These are phyloP conservation scores for Cordyceps javanica DNA, from an alignment of 2,329 filamentous ascomycete genomes.

Conservation along the genomic window DNA sequence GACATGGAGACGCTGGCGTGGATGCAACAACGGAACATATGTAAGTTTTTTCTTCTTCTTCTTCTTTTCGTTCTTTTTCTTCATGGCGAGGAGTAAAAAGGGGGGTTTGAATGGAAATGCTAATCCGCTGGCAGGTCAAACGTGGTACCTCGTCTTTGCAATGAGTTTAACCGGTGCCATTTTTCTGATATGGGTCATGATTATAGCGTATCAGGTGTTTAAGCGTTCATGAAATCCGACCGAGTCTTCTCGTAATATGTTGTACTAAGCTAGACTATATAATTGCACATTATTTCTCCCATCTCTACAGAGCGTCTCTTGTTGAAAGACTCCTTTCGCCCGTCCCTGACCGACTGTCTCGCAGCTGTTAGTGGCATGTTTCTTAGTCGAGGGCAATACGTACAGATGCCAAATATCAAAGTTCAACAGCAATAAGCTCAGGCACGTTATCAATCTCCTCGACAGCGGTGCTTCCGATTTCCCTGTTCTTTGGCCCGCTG, in stretches of 20 bases:
- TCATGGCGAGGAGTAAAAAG: background rate
- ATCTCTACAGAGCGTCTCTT: background rate
- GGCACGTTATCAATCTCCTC: background rate
- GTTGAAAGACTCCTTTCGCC: background rate
- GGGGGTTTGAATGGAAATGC: background rate
- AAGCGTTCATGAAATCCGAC: constrained; percentile 28
- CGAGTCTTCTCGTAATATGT: too few relatives aligned
- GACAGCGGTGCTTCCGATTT: background rate
- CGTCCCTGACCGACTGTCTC: background rate
- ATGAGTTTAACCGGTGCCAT: constrained; percentile 54
- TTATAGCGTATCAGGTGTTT: constrained; percentile 62
- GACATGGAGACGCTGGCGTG: constrained; percentile 53
- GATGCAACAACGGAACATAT: constrained; percentile 60
- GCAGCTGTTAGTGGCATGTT: background rate
- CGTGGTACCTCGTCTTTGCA: constrained; percentile 59
- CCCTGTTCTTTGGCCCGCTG: background rate
- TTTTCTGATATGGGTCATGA: constrained; percentile 62
- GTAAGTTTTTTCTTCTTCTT: constrained; percentile 27
- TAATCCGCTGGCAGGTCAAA: constrained; percentile 40
- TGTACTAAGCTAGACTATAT: background rate
- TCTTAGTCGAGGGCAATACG: background rate
- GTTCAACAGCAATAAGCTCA: background rate
- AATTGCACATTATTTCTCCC: too few relatives aligned
- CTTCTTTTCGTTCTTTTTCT: background rate
- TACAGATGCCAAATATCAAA: background rate